phyloP scores from a whole-genome alignment of 495 filamentous ascomycete genomes.

The Lasiosphaeria ovina region DNA sequence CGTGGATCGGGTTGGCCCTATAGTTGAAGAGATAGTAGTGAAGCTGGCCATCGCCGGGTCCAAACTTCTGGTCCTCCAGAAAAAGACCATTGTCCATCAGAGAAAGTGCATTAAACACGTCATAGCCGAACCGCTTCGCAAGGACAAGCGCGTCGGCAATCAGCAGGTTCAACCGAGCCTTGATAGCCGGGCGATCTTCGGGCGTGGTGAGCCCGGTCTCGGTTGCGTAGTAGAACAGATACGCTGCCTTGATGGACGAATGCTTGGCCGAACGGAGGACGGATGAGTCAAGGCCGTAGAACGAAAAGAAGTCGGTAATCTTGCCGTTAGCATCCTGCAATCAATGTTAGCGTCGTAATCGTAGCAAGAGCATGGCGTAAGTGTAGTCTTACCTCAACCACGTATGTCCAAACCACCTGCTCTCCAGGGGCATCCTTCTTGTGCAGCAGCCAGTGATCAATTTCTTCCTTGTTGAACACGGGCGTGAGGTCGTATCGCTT shows the following conservation, averaged over 20 bases:
- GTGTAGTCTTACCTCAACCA: conserved; percentile 66
- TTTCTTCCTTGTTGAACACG: conserved; percentile 71
- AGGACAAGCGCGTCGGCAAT: conserved; percentile 84
- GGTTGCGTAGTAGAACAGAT: conserved; percentile 93
- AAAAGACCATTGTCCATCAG: conserved; percentile 91
- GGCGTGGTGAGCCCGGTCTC: conserved; percentile 69
- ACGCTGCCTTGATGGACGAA: conserved; percentile 76
- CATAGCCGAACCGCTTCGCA: conserved; percentile 83
- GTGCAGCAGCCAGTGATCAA: conserved; percentile 84
- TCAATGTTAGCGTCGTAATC: conserved; percentile 1
- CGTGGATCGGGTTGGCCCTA: conserved; percentile 72
- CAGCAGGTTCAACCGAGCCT: conserved; percentile 68
- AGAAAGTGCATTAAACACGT: conserved; percentile 95
- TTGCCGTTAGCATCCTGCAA: conserved; percentile 54
- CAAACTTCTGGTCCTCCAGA: conserved; percentile 88
- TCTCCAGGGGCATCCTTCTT: conserved; percentile 58
- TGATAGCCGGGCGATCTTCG: conserved; percentile 55
- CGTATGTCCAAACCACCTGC: conserved; percentile 87
- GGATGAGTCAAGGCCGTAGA: conserved; percentile 90
- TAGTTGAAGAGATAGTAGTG: conserved; percentile 99
- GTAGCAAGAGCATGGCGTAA: not conserved
- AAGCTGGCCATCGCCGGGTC: conserved; percentile 86
- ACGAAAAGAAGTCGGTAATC: conserved; percentile 95
- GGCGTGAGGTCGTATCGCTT: conserved; percentile 80
- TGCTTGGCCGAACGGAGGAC: conserved; percentile 80